Base-by-base conservation (phyloP, 768 basidiomycete species). In the Pulveroboletus ravenelii region DNA sequence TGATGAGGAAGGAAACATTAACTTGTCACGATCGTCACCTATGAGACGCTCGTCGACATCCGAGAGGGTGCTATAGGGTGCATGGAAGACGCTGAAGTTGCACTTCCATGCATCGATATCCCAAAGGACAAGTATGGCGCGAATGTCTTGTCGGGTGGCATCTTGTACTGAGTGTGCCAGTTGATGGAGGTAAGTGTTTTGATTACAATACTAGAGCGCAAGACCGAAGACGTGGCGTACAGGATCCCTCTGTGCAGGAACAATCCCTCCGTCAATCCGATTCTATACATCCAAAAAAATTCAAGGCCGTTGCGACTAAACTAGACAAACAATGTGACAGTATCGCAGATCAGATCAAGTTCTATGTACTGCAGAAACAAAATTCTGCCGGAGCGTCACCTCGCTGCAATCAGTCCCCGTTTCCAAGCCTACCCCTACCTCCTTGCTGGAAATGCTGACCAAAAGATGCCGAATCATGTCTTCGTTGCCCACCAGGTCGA, bases 151-250 rank as follows among this genome's bases (percentile, higher is more conserved):
- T 67, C 58, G 36, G 73, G 70, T 40, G 71, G 70, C 4, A 58
- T 78, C 4, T 80, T 77, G 57, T 73, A 68, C 46, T 80, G 78
- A 78, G 67, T 73, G 3, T 75, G 67, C 43, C 69, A 69, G 36
- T 41, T 69, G 34, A 61, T 71, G 30, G 70, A 72, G 59, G 78
- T 78, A 37, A 41, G 45, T 0, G 42, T 1, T 30, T n/a, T 5
- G 0, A 29, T 34, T 20, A 3, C 25, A 5, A 6, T 15, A 2
- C 35, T 20, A 3, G 41, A 20, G 12, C 8, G 6, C 1, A 3
- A 29, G 3, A 20, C 9, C 15, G 13, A 20, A 45, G 1, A 36
- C 23, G 36, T 10, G 4, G 20, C 13, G 17, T 25, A 23, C 45
- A 69, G 66, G 55, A 65, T 35, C 37, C 61, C 20, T 37, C 58